Base-by-base conservation (phyloP, 2,329 filamentous ascomycete genomes). In the Didymella arachidicola region DNA sequence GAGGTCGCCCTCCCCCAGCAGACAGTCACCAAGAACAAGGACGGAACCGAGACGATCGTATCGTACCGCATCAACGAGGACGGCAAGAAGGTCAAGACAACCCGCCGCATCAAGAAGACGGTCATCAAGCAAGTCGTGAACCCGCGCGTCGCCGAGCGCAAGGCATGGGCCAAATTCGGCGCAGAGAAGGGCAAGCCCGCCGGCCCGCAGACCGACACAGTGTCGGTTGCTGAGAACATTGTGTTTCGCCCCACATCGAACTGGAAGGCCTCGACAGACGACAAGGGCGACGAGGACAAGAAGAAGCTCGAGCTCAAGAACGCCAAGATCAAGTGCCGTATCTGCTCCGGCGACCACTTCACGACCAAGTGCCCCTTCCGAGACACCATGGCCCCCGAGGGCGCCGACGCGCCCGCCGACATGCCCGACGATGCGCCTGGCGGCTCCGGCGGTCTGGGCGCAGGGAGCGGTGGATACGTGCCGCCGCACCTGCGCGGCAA, bases 271-370 rank as follows among this genome's bases (percentile, higher is more conserved):
- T 91, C 91, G 68, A 89, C 88, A 72, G 90, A 91, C 79, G 88
- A 89, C 72, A 87, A 90, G 80, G 84, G 84, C 72, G 91, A 91
- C 82, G 87, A 89, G 76, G 89, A 91, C 82, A 81, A 83, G 75
- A 84, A 88, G 79, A 85, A 87, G 77, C 83, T 86, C 63, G 82
- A 85, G 72, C 85, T 98, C 75, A 96, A 95, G 87, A 93, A 97
- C 83, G 97, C 97, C 87, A 96, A 97, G 84, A 96, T 99, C 85
- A 98, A 98, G 87, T 99, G 95, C 82, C 91, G 95, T 86, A 98
- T 99, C 78, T 99, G 95, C 83, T 91, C 89, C 78, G 95, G 94
- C 77, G 95, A 99, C 84, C 95, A 99, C 87, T 99, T 98, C 85
- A 99, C 95, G 41, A 94, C 94, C 69, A 90, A 95, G 79, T 99